Evolutionary conservation across 768 basidiomycete species (phyloP).

Genomic region (Saitozyma podzolica): DNA sequence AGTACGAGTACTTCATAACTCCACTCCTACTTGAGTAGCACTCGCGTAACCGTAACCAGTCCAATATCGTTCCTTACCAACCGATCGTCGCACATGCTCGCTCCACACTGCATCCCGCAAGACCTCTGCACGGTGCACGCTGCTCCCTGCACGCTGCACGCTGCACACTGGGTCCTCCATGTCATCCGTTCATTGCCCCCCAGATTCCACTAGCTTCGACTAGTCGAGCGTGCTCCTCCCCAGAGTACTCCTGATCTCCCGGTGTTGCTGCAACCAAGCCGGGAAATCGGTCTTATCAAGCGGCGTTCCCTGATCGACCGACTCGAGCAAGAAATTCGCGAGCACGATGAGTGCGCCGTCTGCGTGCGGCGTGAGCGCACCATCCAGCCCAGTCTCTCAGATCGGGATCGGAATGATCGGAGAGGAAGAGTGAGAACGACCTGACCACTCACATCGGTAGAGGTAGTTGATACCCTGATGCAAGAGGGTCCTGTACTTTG

Average conservation of each 20-base stretch:
- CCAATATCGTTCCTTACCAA: no score
- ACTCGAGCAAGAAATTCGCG: conserved; percentile 88
- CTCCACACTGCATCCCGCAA: no score
- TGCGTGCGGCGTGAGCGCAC: not conserved
- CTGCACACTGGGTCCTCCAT: not conserved
- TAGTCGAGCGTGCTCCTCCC: conserved; percentile 48
- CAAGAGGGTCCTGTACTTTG: conserved; percentile 73
- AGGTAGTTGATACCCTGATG: conserved; percentile 85
- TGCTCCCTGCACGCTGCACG: not conserved
- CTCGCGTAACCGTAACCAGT: not conserved
- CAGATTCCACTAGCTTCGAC: not conserved
- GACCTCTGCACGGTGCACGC: not conserved
- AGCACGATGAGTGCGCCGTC: conserved; percentile 92
- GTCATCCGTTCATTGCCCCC: not conserved
- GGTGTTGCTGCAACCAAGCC: conserved; percentile 75
- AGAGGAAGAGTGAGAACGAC: conserved; percentile 1
- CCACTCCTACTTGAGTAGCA: no score
- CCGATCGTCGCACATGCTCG: no score
- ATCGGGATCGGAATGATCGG: not conserved
- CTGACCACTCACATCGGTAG: conserved; percentile 54
- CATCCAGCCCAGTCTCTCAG: no score
- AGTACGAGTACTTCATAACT: no score
- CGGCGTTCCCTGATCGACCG: conserved; percentile 38
- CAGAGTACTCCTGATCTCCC: conserved; percentile 65
- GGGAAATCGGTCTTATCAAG: conserved; percentile 62